phyloP scores from a whole-genome alignment of 495 filamentous ascomycete genomes.

The Cenococcum geophilum region DNA sequence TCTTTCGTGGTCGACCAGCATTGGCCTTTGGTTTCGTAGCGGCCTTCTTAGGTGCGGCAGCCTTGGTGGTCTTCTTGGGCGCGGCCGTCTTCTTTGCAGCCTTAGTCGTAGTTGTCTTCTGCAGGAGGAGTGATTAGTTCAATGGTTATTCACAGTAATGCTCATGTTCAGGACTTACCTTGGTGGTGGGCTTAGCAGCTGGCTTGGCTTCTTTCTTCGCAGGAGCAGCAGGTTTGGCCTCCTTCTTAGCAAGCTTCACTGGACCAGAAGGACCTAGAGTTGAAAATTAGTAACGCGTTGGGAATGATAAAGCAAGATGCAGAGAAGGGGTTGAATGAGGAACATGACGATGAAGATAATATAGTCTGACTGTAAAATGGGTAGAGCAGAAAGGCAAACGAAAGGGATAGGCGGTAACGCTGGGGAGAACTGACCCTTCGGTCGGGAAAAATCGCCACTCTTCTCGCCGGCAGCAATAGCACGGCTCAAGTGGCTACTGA shows the following conservation, averaged over 20 bases:
- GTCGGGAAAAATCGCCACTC: conserved; percentile 81
- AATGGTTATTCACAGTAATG: background rate
- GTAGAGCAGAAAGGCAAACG: conserved; percentile 14
- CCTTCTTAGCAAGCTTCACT: conserved; percentile 94
- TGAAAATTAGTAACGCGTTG: conserved; percentile 40
- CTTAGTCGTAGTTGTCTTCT: conserved; percentile 32
- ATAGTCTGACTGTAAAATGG: background rate
- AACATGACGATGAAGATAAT: conserved; percentile 9
- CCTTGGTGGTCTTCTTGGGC: conserved; percentile 48
- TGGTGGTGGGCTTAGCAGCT: conserved; percentile 46
- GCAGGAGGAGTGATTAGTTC: conserved; percentile 4
- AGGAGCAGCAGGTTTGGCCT: conserved; percentile 32
- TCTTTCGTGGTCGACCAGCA: conserved; percentile 22
- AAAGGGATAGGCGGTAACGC: conserved; percentile 1
- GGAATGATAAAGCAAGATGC: background rate
- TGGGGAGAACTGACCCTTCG: conserved; percentile 70
- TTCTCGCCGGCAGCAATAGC: conserved; percentile 85
- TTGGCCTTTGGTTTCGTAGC: conserved; percentile 39
- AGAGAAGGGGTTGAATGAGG: conserved; percentile 3
- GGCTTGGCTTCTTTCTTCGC: conserved; percentile 48
- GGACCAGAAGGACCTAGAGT: conserved; percentile 75
- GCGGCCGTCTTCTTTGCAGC: conserved; percentile 53
- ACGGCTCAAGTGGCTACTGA: conserved; percentile 90
- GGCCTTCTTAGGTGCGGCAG: conserved; percentile 40
- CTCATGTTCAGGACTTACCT: conserved; percentile 28